phyloP scores from a whole-genome alignment of 768 basidiomycete genomes.

The Hypholoma fasciculare region DNA sequence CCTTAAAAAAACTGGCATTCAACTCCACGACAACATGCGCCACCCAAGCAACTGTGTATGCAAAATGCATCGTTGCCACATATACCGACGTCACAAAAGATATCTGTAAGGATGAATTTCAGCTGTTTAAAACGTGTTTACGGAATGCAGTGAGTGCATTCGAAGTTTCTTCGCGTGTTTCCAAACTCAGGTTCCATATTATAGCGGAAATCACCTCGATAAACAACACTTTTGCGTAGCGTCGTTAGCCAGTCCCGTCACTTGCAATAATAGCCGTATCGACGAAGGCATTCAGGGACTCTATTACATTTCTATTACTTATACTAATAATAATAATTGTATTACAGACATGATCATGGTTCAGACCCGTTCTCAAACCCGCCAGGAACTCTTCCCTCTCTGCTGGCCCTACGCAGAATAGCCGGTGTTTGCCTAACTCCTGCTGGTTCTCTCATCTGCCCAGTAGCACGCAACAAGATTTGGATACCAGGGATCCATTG shows the following conservation, averaged over 20 bases:
- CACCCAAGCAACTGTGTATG: slow-evolving; percentile 75
- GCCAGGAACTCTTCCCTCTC: slow-evolving; percentile 31
- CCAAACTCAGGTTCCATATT: not conserved
- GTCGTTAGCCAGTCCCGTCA: too few relatives aligned
- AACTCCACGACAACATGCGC: slow-evolving; percentile 75
- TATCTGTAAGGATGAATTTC: slow-evolving; percentile 83
- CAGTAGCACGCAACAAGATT: slow-evolving; percentile 51
- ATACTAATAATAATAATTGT: slow-evolving; percentile 8
- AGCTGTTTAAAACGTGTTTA: slow-evolving; percentile 80
- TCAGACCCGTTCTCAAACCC: slow-evolving; percentile 29
- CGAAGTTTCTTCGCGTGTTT: not conserved
- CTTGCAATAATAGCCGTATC: too few relatives aligned
- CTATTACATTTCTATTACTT: not conserved
- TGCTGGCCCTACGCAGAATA: not conserved
- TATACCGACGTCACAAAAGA: slow-evolving; percentile 87
- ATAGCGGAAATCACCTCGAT: slow-evolving; percentile 17
- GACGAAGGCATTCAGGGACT: too few relatives aligned
- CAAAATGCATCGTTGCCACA: slow-evolving; percentile 80
- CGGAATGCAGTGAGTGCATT: slow-evolving; percentile 62
- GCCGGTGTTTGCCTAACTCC: slow-evolving; percentile 13
- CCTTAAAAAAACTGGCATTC: slow-evolving; percentile 65
- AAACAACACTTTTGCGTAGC: not conserved
- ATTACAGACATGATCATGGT: not conserved
- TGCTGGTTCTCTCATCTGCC: slow-evolving; percentile 35
- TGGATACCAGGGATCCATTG: slow-evolving; percentile 52